Evolutionary conservation across 352 stramenopile species (phyloP).

Genomic region (Phytophthora macrochlamydospora): DNA sequence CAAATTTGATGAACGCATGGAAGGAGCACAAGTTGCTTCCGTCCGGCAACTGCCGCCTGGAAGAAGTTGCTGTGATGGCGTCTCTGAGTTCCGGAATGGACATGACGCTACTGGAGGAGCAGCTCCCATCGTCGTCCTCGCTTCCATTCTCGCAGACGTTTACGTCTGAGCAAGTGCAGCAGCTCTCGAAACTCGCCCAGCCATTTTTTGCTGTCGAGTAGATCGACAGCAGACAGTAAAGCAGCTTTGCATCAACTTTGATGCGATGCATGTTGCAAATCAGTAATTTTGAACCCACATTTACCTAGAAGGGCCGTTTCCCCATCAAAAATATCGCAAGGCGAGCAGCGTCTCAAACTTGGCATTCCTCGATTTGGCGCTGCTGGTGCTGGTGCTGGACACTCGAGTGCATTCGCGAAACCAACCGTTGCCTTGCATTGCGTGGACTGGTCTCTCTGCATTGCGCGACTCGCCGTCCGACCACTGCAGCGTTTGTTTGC

Average conservation of each 20-base stretch:
- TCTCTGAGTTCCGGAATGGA: slow-evolving; percentile 61
- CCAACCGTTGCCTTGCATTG: not conserved
- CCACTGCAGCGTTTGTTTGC: too few species aligned
- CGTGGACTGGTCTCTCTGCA: not conserved
- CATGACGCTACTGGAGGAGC: slow-evolving; percentile 66
- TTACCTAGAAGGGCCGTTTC: not conserved
- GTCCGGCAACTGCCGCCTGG: slow-evolving; percentile 33
- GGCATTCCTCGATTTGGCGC: not conserved
- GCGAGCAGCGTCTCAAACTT: not conserved
- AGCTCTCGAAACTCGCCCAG: slow-evolving; percentile 31
- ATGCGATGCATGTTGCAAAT: not conserved
- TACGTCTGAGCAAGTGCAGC: slow-evolving; percentile 44
- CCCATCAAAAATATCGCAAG: not conserved
- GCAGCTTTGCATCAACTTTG: not conserved
- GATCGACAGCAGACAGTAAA: slow-evolving; percentile 7
- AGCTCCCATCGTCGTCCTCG: slow-evolving; percentile 44
- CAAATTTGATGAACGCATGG: slow-evolving; percentile 45
- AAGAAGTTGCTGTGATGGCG: slow-evolving; percentile 63
- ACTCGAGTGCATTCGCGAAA: not conserved
- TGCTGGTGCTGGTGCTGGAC: not conserved
- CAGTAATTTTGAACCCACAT: slow-evolving; percentile 7
- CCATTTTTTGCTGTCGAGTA: slow-evolving; percentile 48
- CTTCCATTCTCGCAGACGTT: slow-evolving; percentile 44
- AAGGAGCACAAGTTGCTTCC: slow-evolving; percentile 37
- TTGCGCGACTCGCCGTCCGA: slow-evolving; percentile 20